phyloP scores from a whole-genome alignment of 2,329 filamentous ascomycete species.

The Pestalotiopsis sp. region DNA sequence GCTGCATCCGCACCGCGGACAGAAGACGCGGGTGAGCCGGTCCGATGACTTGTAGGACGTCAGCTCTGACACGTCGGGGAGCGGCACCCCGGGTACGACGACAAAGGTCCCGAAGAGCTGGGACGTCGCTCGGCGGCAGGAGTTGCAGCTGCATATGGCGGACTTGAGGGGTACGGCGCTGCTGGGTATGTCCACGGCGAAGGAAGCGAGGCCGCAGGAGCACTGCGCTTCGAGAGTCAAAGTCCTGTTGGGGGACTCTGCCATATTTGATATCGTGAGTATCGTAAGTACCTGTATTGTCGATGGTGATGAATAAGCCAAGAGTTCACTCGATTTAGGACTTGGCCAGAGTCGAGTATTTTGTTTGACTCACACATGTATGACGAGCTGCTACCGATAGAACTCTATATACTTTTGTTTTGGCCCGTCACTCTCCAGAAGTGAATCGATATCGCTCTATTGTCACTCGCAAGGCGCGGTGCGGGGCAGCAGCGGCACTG shows the following conservation, averaged over 20 bases:
- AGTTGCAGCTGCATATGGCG: background rate
- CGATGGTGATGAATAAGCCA: background rate
- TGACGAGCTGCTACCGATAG: background rate
- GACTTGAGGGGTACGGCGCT: background rate
- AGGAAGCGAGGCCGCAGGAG: background rate
- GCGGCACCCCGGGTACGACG: background rate
- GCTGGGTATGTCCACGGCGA: background rate
- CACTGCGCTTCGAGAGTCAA: background rate
- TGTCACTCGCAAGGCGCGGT: background rate
- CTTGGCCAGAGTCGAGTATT: background rate
- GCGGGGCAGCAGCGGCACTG: background rate
- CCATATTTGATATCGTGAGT: background rate
- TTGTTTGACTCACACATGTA: background rate
- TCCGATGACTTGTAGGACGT: background rate
- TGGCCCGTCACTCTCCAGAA: background rate
- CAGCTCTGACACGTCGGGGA: background rate
- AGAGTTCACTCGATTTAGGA: background rate
- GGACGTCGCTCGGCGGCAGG: background rate
- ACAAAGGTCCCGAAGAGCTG: background rate
- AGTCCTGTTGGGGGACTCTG: background rate
- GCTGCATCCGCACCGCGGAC: background rate
- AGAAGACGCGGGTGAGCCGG: background rate
- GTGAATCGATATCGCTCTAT: background rate
- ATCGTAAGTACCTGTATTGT: background rate
- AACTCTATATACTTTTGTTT: background rate